Percentiles rank a stretch among this genome's conserved stretches.
Evolutionary conservation across 345 rosid species (phyloP).

Genomic region (Bruguiera sexangula): DNA sequence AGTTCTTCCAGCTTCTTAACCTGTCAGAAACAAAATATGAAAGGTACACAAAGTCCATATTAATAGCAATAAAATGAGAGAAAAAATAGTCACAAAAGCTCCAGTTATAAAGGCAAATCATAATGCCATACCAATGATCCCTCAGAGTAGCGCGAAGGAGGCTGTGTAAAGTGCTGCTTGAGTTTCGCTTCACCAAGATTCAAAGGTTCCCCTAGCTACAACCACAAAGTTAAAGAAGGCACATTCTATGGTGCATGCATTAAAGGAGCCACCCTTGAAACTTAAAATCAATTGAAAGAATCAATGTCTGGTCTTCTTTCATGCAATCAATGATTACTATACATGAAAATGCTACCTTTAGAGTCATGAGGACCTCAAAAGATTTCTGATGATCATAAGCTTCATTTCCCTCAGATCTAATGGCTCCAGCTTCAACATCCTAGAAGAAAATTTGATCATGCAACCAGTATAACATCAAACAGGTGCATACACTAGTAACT

Average conservation of each 20-base stretch:
- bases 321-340: conserved; percentile 7
- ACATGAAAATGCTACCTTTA: conserved; percentile 48
- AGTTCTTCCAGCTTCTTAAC: conserved; percentile 96
- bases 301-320: not conserved
- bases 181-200: conserved; percentile 47
- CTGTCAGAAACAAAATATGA: conserved; percentile 40
- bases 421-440: conserved; percentile 66
- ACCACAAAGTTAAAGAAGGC: conserved; percentile 17
- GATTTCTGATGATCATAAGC: conserved; percentile 39
- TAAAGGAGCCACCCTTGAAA: conserved; percentile 5
- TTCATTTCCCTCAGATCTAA: conserved; percentile 48
- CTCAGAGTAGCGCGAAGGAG: conserved; percentile 84
- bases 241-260: not conserved
- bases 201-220: conserved; percentile 63
- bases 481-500: not conserved
- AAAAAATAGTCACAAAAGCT: conserved; percentile 11
- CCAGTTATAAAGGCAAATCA: conserved; percentile 16
- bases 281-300: conserved; percentile 5
- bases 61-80: too few species aligned
- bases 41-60: not conserved
- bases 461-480: conserved; percentile 10
- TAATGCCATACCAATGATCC: conserved; percentile 69
- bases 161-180: conserved; percentile 78
- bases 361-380: conserved; percentile 50
- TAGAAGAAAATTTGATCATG: conserved; percentile 25